Conservation (phyloP, 257 asterid genomes). For the Coffea eugenioides region DNA sequence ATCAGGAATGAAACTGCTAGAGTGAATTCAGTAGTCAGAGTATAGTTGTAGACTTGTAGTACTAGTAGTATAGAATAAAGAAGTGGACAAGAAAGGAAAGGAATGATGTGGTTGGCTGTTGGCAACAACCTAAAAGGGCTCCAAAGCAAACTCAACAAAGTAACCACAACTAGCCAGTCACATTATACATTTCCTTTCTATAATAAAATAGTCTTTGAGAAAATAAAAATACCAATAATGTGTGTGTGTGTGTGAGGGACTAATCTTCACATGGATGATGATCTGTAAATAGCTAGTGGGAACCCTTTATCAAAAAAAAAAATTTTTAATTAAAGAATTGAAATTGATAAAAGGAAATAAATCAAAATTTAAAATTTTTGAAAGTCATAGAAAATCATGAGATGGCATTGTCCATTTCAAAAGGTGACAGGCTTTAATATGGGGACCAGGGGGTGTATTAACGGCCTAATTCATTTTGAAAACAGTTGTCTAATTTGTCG, state of each 20-base stretch:
- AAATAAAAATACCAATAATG: not conserved
- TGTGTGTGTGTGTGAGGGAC: slow-evolving; percentile 12
- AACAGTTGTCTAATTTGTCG: slow-evolving; percentile 74
- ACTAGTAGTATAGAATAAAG: slow-evolving; percentile 14
- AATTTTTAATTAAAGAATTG: not conserved
- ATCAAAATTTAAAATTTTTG: not conserved
- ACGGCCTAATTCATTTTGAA: slow-evolving; percentile 38
- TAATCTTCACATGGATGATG: slow-evolving; percentile 61
- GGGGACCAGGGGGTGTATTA: slow-evolving; percentile 54
- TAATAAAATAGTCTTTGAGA: not conserved
- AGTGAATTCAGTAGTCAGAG: not conserved
- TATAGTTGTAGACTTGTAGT: not conserved
- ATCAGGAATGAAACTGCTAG: not conserved
- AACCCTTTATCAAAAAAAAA: slow-evolving; percentile 22
- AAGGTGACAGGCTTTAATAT: slow-evolving; percentile 48
- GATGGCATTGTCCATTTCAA: slow-evolving; percentile 40
- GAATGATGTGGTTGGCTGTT: slow-evolving; percentile 75
- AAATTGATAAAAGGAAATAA: not conserved
- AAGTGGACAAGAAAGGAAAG: slow-evolving; percentile 35
- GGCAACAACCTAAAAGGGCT: slow-evolving; percentile 50
- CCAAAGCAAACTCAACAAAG: slow-evolving; percentile 44
- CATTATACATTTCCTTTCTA: not conserved
- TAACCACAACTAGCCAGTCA: slow-evolving; percentile 2
- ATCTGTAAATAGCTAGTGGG: slow-evolving; percentile 60
- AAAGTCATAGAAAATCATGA: not conserved